Evolutionary conservation across 495 filamentous ascomycete genomes (phyloP), one percentile per base, ranked within the genome.

Genomic region (Neurospora cerealis): DNA sequence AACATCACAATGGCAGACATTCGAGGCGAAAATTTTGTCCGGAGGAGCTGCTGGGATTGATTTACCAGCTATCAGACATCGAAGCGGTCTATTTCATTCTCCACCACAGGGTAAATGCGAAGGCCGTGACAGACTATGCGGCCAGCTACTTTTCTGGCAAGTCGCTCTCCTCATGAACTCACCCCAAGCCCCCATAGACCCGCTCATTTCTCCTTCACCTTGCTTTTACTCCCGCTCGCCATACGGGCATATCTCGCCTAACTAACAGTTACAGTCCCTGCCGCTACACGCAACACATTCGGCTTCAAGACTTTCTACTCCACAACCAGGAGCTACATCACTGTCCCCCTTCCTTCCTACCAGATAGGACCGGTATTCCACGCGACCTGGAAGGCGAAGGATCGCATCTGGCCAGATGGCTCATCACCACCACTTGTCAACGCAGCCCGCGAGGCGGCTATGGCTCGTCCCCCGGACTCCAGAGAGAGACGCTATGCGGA

Each of bases 81-180:
- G 71, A 79, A 48, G 41, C 44, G 15, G 71, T 82, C 36, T 81
- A 76, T 60, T 60, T 81, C 71, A 62, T 80, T 13, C 28, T 75
- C 4, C 69, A 73, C 0, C 28, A 34, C 54, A 34, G 7, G 28
- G 2, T 66, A 34, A 66, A 66, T 19, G 2, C 2, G 0, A 66
- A 66, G 2, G 15, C 6, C 15, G 54, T 66, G 32, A 19, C 0
- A 1, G 7, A 66, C 11, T 66, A 66, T 10, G 54, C 54, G 54
- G 13, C 54, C 15, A 66, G 32, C 28, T 66, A 66, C 28, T 66
- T 34, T 10, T 19, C 54, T 8, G 28, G 54, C 17, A 62, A 62
- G 48, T 60, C 4, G 44, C 44, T 10, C 9, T 46, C 0, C 19
- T n/a, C 40, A 41, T 15, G 13, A 41, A 41, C 4, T 17, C 40